These are phyloP conservation scores for Pholiota conissans DNA, from an alignment of 768 basidiomycete genomes.

Conservation along the genomic window DNA sequence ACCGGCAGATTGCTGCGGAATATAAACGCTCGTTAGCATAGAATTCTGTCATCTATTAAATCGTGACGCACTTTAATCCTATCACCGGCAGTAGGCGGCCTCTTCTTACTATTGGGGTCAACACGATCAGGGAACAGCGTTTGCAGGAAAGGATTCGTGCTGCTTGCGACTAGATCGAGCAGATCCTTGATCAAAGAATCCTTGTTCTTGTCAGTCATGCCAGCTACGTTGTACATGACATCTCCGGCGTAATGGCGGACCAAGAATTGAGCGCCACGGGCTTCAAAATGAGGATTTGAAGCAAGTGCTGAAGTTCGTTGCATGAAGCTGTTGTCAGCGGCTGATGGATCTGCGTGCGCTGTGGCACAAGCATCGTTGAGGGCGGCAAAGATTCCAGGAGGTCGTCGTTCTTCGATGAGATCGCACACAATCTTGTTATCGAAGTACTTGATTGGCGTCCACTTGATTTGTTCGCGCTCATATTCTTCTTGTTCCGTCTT, in stretches of 20 bases:
- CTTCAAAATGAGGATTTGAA: slow-evolving; percentile 91
- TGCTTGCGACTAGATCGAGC: slow-evolving; percentile 81
- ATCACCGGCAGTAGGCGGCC: slow-evolving; percentile 96
- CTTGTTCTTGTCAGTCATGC: slow-evolving; percentile 99
- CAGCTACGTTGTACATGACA: slow-evolving; percentile 95
- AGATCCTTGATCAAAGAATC: slow-evolving; percentile 94
- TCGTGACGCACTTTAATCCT: slow-evolving; percentile 85
- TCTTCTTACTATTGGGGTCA: slow-evolving; percentile 95
- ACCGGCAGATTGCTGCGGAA: slow-evolving; percentile 76
- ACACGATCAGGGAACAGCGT: slow-evolving; percentile 90
- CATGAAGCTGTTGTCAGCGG: slow-evolving; percentile 95
- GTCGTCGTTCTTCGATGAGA: slow-evolving; percentile 93
- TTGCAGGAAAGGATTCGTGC: slow-evolving; percentile 85
- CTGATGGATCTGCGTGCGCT: slow-evolving; percentile 94
- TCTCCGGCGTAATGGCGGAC: slow-evolving; percentile 98
- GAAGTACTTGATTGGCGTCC: slow-evolving; percentile 99
- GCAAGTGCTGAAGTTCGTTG: slow-evolving; percentile 84
- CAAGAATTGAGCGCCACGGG: slow-evolving; percentile 91
- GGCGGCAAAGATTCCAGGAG: slow-evolving; percentile 96
- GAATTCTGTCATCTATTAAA: not conserved
- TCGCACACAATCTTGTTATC: slow-evolving; percentile 99
- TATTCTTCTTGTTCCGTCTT: slow-evolving; percentile 99
- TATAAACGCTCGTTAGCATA: not conserved
- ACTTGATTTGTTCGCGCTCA: slow-evolving; percentile 96
- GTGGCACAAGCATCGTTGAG: slow-evolving; percentile 99